Conservation (phyloP, 352 stramenopile species). For the Pseudoperonospora humuli region DNA sequence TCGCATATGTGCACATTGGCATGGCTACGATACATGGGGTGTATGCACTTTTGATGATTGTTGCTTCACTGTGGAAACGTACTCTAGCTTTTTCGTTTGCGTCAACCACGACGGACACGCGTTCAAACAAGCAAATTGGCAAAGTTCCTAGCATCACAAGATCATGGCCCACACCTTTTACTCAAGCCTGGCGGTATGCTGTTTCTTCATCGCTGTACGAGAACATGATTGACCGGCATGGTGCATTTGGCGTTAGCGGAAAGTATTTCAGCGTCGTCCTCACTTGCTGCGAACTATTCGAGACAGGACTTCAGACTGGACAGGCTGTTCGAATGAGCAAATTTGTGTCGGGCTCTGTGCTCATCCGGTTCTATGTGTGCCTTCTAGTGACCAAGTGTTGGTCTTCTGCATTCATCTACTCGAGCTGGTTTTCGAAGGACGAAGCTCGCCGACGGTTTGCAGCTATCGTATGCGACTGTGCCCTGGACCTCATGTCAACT, state of each 20-base stretch:
- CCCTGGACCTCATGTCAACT: neutral
- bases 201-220: neutral
- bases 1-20: too few species aligned
- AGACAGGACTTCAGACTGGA: neutral
- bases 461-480: constrained; percentile 4
- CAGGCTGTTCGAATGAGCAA: constrained; percentile 2
- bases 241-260: neutral
- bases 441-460: constrained; percentile 1
- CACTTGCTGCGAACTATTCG: neutral
- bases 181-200: too few species aligned
- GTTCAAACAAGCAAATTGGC: neutral
- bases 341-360: neutral
- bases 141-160: neutral
- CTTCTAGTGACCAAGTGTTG: neutral
- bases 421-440: neutral
- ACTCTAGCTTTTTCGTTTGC: neutral
- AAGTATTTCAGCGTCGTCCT: neutral
- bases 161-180: neutral
- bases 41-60: too few species aligned
- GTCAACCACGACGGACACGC: neutral
- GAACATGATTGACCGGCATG: neutral
- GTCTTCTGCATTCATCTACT: neutral
- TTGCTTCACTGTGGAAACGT: neutral
- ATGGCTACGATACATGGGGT: too few species aligned
- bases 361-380: constrained; percentile 3